Percentiles rank a stretch among this genome's conserved stretches.
Conservation (phyloP, 2,329 filamentous ascomycete species). For the Cladosporium phlei region DNA sequence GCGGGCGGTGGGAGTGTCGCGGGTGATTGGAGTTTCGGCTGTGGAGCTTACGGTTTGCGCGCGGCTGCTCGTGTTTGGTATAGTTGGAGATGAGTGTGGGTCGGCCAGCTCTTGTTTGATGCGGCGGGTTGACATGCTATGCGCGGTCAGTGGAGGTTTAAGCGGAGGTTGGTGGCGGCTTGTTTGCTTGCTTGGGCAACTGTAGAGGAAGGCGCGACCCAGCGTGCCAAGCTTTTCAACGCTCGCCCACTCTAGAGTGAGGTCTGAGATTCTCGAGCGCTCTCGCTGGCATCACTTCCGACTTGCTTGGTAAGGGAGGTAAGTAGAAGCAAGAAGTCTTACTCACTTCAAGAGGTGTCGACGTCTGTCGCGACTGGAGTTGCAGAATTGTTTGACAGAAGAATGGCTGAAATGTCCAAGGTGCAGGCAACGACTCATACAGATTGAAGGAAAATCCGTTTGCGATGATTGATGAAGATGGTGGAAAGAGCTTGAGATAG, state of each 20-base stretch:
- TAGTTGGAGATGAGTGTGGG: neutral
- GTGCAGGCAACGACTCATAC: constrained; percentile 24
- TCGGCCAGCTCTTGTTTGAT: constrained; percentile 4
- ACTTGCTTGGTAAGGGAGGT: no score
- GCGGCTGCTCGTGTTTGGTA: neutral
- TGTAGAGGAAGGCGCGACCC: neutral
- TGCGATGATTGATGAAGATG: constrained; percentile 5
- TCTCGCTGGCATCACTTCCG: no score
- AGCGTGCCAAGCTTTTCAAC: neutral
- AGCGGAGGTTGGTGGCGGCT: neutral
- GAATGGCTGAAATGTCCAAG: constrained; percentile 26
- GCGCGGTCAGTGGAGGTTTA: neutral
- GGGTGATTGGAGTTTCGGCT: neutral
- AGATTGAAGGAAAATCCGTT: neutral
- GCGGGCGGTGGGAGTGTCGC: neutral
- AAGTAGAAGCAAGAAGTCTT: no score
- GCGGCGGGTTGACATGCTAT: neutral
- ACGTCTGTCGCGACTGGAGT: constrained; percentile 14
- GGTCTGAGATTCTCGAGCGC: neutral
- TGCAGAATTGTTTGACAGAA: constrained; percentile 22
- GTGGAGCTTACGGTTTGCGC: constrained; percentile 1
- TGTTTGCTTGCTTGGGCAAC: neutral
- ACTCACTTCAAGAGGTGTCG: constrained; percentile 7
- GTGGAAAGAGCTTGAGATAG: neutral
- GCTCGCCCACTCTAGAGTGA: neutral